A percentile compares a stretch with the other conserved stretches of the same genome.
Conservation (phyloP, 176 grass and related monocot genomes). For the Ananas comosus region DNA sequence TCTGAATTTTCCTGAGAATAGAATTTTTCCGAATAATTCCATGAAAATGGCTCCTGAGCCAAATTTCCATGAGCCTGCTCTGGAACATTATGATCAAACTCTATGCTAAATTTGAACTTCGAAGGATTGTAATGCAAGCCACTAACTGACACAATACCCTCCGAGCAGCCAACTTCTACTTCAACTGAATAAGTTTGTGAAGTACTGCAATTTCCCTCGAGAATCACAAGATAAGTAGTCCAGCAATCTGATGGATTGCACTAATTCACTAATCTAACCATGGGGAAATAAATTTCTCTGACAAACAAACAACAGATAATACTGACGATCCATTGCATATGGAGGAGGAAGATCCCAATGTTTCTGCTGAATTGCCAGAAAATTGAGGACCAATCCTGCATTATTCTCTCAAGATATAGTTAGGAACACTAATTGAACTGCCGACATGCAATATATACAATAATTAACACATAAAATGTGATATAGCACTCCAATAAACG, state of each 20-base stretch:
- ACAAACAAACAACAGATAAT: not conserved
- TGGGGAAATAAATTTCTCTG: not conserved
- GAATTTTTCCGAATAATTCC: constrained; percentile 36
- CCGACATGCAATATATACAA: not conserved
- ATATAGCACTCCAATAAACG: not conserved
- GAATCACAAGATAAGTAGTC: constrained; percentile 43
- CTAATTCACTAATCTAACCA: not conserved
- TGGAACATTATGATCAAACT: constrained; percentile 14
- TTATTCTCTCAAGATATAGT: not conserved
- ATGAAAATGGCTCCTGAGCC: constrained; percentile 42
- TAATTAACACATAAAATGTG: not conserved
- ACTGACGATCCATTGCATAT: not conserved
- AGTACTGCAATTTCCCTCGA: constrained; percentile 35
- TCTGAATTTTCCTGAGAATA: constrained; percentile 15
- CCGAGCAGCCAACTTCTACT: constrained; percentile 35
- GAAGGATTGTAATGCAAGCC: constrained; percentile 31
- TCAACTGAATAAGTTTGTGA: constrained; percentile 39
- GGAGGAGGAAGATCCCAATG: constrained; percentile 11
- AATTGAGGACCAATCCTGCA: constrained; percentile 11
- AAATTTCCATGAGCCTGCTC: constrained; percentile 14
- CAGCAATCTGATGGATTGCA: too few species aligned
- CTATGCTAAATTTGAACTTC: constrained; percentile 49
- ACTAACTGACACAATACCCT: constrained; percentile 41
- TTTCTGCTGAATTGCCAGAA: constrained; percentile 6
- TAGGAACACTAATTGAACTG: not conserved